phyloP scores from a whole-genome alignment of 108 stramenopile species.

The Skeletonema marinoi region DNA sequence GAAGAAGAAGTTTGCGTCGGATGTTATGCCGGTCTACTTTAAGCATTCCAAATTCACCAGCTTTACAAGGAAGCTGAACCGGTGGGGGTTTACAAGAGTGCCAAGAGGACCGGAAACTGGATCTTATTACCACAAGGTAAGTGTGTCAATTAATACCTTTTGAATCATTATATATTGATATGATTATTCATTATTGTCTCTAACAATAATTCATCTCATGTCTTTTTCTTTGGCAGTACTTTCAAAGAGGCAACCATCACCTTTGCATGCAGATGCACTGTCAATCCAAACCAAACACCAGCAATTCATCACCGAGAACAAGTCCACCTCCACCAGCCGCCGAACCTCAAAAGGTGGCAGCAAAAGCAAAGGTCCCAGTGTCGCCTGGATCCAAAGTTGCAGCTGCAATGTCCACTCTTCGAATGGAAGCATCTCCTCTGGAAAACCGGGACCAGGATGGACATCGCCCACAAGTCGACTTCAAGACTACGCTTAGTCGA shows the following conservation, averaged over 20 bases:
- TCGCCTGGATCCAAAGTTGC: constrained; percentile 5
- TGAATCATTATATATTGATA: not conserved
- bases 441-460: not conserved
- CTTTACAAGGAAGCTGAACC: constrained; percentile 64
- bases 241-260: constrained; percentile 40
- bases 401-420: not conserved
- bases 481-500: not conserved
- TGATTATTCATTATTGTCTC: not conserved
- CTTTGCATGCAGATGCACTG: constrained; percentile 63
- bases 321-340: not conserved
- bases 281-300: constrained; percentile 24
- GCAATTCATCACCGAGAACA: constrained; percentile 28
- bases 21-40: constrained; percentile 64
- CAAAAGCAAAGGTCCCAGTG: not conserved
- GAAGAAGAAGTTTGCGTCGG: constrained; percentile 55
- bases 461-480: not conserved
- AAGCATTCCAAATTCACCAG: constrained; percentile 54
- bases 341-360: not conserved
- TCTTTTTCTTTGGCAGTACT: constrained; percentile 20
- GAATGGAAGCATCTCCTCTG: not conserved
- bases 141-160: not conserved
- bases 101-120: constrained; percentile 66
- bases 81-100: constrained; percentile 68
- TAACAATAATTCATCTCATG: not conserved
- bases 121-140: constrained; percentile 65